Conservation (phyloP, 2,329 filamentous ascomycete genomes). For the Alternaria brassicae region DNA sequence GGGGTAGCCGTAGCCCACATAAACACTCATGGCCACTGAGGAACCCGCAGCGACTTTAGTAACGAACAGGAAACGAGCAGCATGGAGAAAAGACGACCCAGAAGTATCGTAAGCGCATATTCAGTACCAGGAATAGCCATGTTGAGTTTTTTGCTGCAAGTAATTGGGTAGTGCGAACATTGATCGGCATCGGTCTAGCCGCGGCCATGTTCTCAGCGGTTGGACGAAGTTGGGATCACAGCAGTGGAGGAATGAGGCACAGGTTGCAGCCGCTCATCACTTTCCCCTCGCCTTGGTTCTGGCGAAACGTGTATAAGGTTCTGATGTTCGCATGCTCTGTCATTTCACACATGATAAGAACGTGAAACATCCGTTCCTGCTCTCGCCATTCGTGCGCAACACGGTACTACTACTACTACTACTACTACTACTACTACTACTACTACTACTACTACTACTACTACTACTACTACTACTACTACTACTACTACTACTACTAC, state of each 20-base stretch:
- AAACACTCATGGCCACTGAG: background rate
- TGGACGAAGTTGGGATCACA: conserved; percentile 7
- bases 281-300: conserved; percentile 5
- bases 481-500: conserved; percentile 1
- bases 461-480: conserved; percentile 6
- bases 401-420: conserved; percentile 2
- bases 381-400: background rate
- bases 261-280: conserved; percentile 11
- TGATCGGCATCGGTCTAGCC: conserved; percentile 9
- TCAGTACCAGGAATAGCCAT: background rate
- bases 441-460: conserved; percentile 2
- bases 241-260: conserved; percentile 9
- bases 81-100: background rate
- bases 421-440: conserved; percentile 1
- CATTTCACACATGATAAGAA: background rate
- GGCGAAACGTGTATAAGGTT: background rate
- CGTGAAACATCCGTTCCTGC: background rate
- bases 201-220: conserved; percentile 8
- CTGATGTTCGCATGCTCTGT: background rate
- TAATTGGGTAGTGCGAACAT: conserved; percentile 4
- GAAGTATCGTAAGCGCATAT: background rate
- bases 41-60: background rate
- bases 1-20: background rate
- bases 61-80: background rate
- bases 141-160: background rate